phyloP scores from a whole-genome alignment of 768 basidiomycete genomes.

The Termitomyces sp. region DNA sequence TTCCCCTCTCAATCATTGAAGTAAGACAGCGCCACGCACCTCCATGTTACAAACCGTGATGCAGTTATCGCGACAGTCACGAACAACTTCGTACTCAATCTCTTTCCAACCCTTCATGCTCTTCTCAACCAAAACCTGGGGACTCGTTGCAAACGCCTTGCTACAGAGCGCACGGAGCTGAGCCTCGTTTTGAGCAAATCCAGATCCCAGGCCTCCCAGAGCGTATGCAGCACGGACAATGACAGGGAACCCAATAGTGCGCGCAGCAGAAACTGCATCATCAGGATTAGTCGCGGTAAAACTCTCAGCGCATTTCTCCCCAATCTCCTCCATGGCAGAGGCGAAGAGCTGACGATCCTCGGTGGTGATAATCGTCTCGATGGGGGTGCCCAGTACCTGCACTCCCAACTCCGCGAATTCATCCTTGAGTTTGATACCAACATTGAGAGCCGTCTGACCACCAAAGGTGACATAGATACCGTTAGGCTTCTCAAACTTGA shows the following conservation, averaged over 20 bases:
- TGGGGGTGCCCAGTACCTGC: slow-evolving; percentile 92
- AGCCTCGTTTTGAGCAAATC: slow-evolving; percentile 92
- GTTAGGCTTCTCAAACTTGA: slow-evolving; percentile 97
- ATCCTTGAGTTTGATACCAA: slow-evolving; percentile 97
- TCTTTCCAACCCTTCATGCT: slow-evolving; percentile 99
- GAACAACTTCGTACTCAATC: slow-evolving; percentile 98
- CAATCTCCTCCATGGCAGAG: slow-evolving; percentile 90
- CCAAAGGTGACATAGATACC: slow-evolving; percentile 99
- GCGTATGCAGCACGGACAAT: slow-evolving; percentile 97
- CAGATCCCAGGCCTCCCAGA: slow-evolving; percentile 90
- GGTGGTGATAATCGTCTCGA: slow-evolving; percentile 94
- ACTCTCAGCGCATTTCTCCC: slow-evolving; percentile 91
- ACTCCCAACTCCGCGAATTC: slow-evolving; percentile 89
- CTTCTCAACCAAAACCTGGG: slow-evolving; percentile 98
- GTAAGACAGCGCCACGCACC: slow-evolving; percentile 43
- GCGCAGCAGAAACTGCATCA: slow-evolving; percentile 81
- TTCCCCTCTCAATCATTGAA: neutral
- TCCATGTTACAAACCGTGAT: slow-evolving; percentile 99
- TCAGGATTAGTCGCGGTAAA: slow-evolving; percentile 80
- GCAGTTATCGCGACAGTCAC: slow-evolving; percentile 97
- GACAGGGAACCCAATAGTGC: slow-evolving; percentile 86
- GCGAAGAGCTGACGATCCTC: slow-evolving; percentile 96
- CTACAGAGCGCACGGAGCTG: slow-evolving; percentile 84
- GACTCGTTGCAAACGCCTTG: slow-evolving; percentile 96
- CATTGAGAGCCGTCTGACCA: slow-evolving; percentile 94